Evolutionary conservation across 768 basidiomycete species (phyloP).

Genomic region (Hebeloma cylindrosporum): DNA sequence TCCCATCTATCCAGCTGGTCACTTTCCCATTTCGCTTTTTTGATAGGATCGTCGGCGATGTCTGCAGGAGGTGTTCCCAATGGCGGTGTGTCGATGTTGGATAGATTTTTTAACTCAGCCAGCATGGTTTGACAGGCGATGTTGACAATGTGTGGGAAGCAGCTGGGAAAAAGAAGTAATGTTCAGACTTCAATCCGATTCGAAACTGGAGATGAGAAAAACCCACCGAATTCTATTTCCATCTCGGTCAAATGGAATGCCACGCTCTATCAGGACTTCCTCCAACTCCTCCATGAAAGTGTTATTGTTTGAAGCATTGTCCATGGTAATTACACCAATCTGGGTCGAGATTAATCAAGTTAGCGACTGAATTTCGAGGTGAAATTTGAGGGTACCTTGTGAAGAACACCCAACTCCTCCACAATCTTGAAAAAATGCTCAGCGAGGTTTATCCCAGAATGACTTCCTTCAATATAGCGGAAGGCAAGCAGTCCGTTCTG

Average conservation of each 20-base stretch:
- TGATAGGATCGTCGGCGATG: too few species aligned
- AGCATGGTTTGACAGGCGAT: conserved; percentile 25
- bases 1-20: too few species aligned
- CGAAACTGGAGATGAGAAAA: neutral
- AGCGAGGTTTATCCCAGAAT: conserved; percentile 30
- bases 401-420: conserved; percentile 22
- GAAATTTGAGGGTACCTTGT: too few species aligned
- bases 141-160: conserved; percentile 36
- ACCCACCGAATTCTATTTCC: conserved; percentile 29
- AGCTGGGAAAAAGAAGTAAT: conserved; percentile 19
- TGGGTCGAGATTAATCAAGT: too few species aligned
- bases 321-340: conserved; percentile 32
- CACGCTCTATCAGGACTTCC: conserved; percentile 10
- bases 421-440: conserved; percentile 24
- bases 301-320: conserved; percentile 37
- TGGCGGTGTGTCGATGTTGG: too few species aligned
- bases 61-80: too few species aligned
- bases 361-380: too few species aligned
- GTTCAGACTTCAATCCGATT: conserved; percentile 4
- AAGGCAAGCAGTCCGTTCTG: conserved; percentile 31
- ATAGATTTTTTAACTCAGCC: too few species aligned
- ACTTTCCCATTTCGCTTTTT: too few species aligned
- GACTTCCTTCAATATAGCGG: conserved; percentile 27
- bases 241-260: conserved; percentile 23
- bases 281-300: conserved; percentile 32